Evolutionary conservation across 2,329 filamentous ascomycete species (phyloP).

Genomic region (Diaporthe helianthi): DNA sequence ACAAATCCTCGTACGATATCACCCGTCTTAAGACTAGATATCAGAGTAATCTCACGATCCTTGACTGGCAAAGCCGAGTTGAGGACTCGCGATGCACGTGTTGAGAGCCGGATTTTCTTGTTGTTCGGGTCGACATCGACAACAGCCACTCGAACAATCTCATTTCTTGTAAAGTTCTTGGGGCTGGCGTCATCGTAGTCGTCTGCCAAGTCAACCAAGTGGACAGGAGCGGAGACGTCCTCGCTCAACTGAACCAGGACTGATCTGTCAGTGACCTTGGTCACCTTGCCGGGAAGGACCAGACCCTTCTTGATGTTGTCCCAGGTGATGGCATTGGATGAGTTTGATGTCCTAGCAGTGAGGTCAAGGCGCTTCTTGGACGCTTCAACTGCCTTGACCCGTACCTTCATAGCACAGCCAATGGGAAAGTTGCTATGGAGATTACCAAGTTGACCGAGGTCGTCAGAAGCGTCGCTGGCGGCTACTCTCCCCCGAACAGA

Average conservation of each 20-base stretch:
- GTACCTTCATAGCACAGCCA: conserved; percentile 85
- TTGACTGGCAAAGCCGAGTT: conserved; percentile 83
- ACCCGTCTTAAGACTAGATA: conserved; percentile 76
- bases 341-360: conserved; percentile 71
- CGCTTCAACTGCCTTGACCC: conserved; percentile 76
- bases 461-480: conserved; percentile 84
- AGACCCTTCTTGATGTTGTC: conserved; percentile 78
- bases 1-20: conserved; percentile 90
- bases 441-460: conserved; percentile 79
- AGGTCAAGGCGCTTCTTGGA: conserved; percentile 81
- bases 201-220: conserved; percentile 84
- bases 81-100: conserved; percentile 85
- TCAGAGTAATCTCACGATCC: conserved; percentile 78
- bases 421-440: conserved; percentile 83
- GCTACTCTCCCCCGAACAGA: conserved; percentile 85
- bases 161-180: conserved; percentile 78
- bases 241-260: conserved; percentile 88
- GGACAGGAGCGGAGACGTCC: conserved; percentile 77
- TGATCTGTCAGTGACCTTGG: conserved; percentile 83
- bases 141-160: conserved; percentile 86
- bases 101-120: conserved; percentile 83
- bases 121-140: conserved; percentile 81
- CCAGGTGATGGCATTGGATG: conserved; percentile 68
- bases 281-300: conserved; percentile 83
- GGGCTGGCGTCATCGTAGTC: conserved; percentile 84